Evolutionary conservation across 352 stramenopile species (phyloP), one percentile per base, ranked within the genome.

Genomic region (Phytopythium mirpurense): DNA sequence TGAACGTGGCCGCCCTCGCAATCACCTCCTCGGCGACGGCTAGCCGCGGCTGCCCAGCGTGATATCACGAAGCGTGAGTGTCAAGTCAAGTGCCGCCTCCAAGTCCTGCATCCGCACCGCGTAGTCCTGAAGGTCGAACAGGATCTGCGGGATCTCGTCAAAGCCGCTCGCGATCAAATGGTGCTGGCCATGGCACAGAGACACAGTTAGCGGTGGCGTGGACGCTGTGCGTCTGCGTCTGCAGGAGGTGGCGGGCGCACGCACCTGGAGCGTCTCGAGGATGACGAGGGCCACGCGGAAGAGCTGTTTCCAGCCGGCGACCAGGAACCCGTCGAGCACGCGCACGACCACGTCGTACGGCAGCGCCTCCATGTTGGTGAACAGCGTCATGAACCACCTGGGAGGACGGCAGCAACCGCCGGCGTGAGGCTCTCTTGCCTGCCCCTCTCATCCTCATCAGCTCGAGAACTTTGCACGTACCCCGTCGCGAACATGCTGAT

Each of bases 321-420:
- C 59, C n/a, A 86, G 36, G 51, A 91, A 89, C 0, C 74, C 71
- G 42, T 89, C 78, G 7, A 88, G 72, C 14, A 85, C 70, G 16
- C 71, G 74, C 15, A 89, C 53, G n/a, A 77, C 59, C 34, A 78
- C 63, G 34, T 85, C 74, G 54, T 82, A 78, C 15, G 69, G 72
- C 3, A 91, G 66, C 16, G 70, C 71, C 34, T 91, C 80, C 74
- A 88, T 85, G 55, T 79, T 91, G 32, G 69, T 75, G 41, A 89
- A 89, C 16, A 91, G 71, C 26, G 81, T 89, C 76, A 91, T 85
- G 65, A 91, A 87, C 81, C 81, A 91, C 34, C 78, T 91, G 56
- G 21, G 16, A 24, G n/a, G 18, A 15, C n/a, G n/a, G n/a, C n/a
- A n/a, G n/a, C n/a, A n/a, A n/a, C n/a, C n/a, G n/a, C n/a, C n/a